Base-by-base conservation (phyloP, 257 asterid species). In the Fraxinus excelsior region DNA sequence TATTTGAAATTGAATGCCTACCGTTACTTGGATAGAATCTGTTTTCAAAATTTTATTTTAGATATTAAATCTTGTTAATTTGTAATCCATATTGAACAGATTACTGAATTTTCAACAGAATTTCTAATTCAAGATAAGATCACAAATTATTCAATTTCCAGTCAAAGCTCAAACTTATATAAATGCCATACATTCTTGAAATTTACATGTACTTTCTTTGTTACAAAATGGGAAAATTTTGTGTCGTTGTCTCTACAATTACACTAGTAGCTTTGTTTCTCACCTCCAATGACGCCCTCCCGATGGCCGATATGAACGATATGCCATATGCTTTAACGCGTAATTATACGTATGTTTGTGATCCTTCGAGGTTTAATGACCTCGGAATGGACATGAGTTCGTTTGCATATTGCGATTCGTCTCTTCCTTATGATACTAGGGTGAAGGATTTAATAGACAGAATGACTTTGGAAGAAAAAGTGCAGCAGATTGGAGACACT, bases 401-500 rank as follows among this genome's bases (percentile, higher is more conserved):
- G 4, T 85, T 81, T 5, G 79, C 72, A 4, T 88, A 42, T 78
- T 88, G 93, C 8, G 78, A 85, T 38, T 3, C 53, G 0, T 76
- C 82, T 0, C 64, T 85, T 8, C 71, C 90, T 0, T 79, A 71
- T 8, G 76, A 46, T 5, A 76, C 67, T 2, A 77, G 92, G 26
- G 91, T 69, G 26, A 83, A 85, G 26, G 91, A 88, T 58, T 68
- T 88, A 84, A 62, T 88, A 0, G 86, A 78, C 28, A 64, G 91
- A 14, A 75, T 88, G 88, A 86, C 88, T 1, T 71, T 88, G 19
- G 16, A 67, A 6, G 89, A 86, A 9, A 88, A 88, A 65, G 76
- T 73, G 1, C 35, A 58, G 4, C 93, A 86, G 23, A 70, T 85
- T 1, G 91, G 87, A 2, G 82, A 88, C 66, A 62, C 72, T 5